These are phyloP conservation scores for Penicillium ucsense DNA, from an alignment of 495 filamentous ascomycete genomes.

Conservation along the genomic window DNA sequence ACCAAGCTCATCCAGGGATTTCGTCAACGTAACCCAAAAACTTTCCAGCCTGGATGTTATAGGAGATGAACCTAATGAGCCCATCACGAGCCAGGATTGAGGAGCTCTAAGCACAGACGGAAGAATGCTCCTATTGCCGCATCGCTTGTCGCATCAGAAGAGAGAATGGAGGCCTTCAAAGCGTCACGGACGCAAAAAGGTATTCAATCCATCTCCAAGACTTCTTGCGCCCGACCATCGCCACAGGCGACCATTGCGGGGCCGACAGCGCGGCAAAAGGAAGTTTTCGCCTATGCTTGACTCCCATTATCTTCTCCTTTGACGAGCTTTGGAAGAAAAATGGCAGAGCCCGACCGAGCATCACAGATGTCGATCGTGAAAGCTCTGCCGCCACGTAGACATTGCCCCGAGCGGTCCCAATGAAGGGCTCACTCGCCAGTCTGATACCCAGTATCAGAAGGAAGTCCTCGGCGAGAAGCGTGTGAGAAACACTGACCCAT, in stretches of 20 bases:
- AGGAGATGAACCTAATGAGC: conserved; percentile 42
- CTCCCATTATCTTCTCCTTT: conserved; percentile 2
- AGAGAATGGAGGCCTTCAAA: not conserved
- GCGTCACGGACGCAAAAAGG: conserved; percentile 15
- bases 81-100: conserved; percentile 4
- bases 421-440: conserved; percentile 24
- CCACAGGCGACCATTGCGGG: conserved; percentile 13
- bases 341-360: conserved; percentile 16
- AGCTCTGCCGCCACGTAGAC: conserved; percentile 12
- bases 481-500: conserved; percentile 2
- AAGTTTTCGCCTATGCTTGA: not conserved
- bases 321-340: conserved; percentile 2
- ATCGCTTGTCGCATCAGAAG: conserved; percentile 5
- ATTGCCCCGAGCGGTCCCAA: conserved; percentile 20
- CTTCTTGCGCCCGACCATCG: conserved; percentile 9
- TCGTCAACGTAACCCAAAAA: conserved; percentile 7
- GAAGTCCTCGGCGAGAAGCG: conserved; percentile 16
- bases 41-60: conserved; percentile 34
- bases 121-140: not conserved
- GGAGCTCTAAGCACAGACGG: not conserved
- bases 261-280: conserved; percentile 2
- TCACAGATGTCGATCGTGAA: conserved; percentile 30
- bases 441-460: conserved; percentile 38
- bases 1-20: conserved; percentile 24
- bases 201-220: not conserved